These are phyloP conservation scores for Fraxinus nigra DNA, from an alignment of 305 asterid species.

Conservation along the genomic window DNA sequence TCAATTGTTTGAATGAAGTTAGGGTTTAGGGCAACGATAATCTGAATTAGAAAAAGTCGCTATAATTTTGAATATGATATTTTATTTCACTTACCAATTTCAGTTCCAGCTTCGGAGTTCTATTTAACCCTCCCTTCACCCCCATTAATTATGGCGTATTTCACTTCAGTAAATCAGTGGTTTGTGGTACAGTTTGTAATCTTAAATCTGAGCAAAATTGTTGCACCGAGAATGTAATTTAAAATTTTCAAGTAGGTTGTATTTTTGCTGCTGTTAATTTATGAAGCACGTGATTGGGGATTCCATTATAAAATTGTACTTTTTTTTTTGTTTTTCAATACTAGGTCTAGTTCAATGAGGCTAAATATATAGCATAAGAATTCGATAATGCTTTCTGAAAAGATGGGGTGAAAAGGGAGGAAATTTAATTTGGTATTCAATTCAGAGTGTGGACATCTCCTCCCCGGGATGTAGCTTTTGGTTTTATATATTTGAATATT, in stretches of 20 bases:
- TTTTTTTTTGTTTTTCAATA: not conserved
- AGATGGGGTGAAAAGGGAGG: not conserved
- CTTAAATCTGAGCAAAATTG: not conserved
- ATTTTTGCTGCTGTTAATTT: not conserved
- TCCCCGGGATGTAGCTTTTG: not conserved
- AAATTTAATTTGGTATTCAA: not conserved
- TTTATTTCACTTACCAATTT: not conserved
- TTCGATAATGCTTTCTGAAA: not conserved
- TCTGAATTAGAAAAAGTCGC: not conserved
- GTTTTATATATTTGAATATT: not conserved
- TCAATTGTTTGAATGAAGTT: not conserved
- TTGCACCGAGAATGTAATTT: not conserved
- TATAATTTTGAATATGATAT: not conserved
- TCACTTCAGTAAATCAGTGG: not conserved
- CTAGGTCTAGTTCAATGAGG: not conserved
- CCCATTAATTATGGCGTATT: not conserved
- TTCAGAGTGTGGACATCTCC: not conserved
- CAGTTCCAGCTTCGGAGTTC: not conserved
- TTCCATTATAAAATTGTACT: not conserved
- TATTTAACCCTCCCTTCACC: not conserved
- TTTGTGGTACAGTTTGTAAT: not conserved
- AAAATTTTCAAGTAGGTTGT: not conserved
- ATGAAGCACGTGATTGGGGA: not conserved
- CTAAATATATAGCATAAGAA: not conserved
- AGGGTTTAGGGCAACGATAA: not conserved